Percentiles rank a stretch among this genome's conserved stretches.
These are phyloP conservation scores for Scenedesmus sp. DNA, from an alignment of 163 green algal species.

Conservation along the genomic window DNA sequence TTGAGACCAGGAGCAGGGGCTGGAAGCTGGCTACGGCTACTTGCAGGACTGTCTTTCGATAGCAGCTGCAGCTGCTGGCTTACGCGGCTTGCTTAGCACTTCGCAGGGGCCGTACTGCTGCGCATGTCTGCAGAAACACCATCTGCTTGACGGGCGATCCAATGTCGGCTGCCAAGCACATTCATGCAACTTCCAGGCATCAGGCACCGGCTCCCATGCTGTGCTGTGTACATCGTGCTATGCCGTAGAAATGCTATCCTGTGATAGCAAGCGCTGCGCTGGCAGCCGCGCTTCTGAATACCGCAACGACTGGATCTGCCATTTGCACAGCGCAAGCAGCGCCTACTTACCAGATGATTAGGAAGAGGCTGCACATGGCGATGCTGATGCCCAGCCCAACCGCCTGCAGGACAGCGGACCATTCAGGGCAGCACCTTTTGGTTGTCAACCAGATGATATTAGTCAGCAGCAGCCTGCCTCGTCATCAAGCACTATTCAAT, in stretches of 20 bases:
- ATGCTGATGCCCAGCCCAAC: constrained; percentile 14
- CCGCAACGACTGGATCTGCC: not conserved
- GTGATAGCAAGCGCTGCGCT: not conserved
- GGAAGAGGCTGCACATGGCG: not conserved
- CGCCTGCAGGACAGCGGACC: not conserved
- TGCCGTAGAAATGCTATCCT: not conserved
- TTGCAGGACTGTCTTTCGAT: not conserved
- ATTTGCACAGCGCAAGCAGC: not conserved
- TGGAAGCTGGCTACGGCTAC: too few relatives aligned
- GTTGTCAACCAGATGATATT: too few relatives aligned
- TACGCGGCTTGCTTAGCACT: too few relatives aligned
- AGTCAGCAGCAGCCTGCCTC: not conserved
- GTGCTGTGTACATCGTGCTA: not conserved
- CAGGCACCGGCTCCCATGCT: not conserved
- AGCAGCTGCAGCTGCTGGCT: too few relatives aligned
- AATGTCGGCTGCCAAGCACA: too few relatives aligned
- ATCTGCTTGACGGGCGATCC: too few relatives aligned
- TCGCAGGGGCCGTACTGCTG: too few relatives aligned
- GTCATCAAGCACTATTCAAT: not conserved
- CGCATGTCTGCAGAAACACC: too few relatives aligned
- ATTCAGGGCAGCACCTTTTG: too few relatives aligned
- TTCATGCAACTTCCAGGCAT: too few relatives aligned
- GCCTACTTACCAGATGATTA: not conserved
- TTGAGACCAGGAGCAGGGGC: too few relatives aligned
- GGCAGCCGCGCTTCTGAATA: too few relatives aligned